Percentiles rank a stretch among this genome's conserved stretches.
Evolutionary conservation across 1,284 basidiomycete genomes (phyloP).

Genomic region (Phylloboletellus chloephorus): DNA sequence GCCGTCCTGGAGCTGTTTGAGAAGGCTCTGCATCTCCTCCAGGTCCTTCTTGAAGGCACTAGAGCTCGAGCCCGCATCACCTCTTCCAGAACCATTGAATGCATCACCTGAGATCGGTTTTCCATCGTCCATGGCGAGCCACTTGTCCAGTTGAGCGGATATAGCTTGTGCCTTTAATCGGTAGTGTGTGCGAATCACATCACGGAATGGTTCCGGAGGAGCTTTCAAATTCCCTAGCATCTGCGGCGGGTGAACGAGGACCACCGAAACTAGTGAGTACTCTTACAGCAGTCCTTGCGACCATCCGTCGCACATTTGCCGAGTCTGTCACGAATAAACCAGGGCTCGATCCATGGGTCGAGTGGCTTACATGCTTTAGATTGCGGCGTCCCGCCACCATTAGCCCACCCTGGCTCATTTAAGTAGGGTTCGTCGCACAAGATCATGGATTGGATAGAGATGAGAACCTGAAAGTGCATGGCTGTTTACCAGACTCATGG

Average conservation of each 20-base stretch:
- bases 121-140: conserved; percentile 71
- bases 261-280: conserved; percentile 4
- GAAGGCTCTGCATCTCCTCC: conserved; percentile 56
- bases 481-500: conserved; percentile 1
- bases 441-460: conserved; percentile 94
- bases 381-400: conserved; percentile 60
- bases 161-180: conserved; percentile 75
- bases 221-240: conserved; percentile 81
- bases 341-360: conserved; percentile 3
- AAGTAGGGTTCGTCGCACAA: conserved; percentile 84
- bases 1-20: conserved; percentile 42
- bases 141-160: conserved; percentile 69
- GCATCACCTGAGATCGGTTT: conserved; percentile 50
- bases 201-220: conserved; percentile 76
- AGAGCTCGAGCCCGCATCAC: conserved; percentile 39
- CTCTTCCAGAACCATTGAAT: conserved; percentile 35
- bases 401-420: conserved; percentile 87
- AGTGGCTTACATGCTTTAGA: conserved; percentile 62
- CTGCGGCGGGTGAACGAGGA: conserved; percentile 34
- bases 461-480: conserved; percentile 55
- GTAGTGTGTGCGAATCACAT: conserved; percentile 86
- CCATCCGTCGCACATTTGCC: conserved; percentile 85
- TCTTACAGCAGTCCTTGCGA: conserved; percentile 75
- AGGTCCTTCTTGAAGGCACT: conserved; percentile 63
- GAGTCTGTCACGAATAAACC: conserved; percentile 49